Evolutionary conservation across 2,329 filamentous ascomycete species (phyloP).

Genomic region (Beauveria scarabaeidicola): DNA sequence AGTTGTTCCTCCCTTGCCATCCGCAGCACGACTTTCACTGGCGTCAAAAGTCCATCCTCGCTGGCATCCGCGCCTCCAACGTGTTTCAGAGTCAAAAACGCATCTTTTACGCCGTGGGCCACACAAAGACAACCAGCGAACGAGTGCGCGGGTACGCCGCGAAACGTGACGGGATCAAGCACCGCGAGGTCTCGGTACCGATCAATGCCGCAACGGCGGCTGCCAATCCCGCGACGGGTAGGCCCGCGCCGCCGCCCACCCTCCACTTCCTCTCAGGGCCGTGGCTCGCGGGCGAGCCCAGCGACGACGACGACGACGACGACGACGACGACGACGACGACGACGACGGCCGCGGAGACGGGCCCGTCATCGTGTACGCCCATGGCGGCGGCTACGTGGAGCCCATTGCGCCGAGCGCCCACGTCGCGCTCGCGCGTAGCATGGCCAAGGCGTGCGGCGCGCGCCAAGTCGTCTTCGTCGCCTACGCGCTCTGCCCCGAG

Average conservation of each 20-base stretch:
- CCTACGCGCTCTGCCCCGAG: constrained; percentile 18
- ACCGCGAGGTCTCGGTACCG: background rate
- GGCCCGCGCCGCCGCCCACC: background rate
- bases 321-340: background rate
- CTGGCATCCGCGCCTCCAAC: background rate
- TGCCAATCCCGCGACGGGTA: background rate
- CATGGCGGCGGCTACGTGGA: constrained; percentile 19
- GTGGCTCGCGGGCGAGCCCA: background rate
- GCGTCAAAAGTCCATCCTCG: constrained; percentile 8
- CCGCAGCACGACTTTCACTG: constrained; percentile 3
- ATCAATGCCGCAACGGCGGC: background rate
- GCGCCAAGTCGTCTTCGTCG: constrained; percentile 14
- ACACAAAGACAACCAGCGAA: background rate
- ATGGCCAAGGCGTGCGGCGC: constrained; percentile 12
- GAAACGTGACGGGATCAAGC: background rate
- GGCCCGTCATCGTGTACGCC: constrained; percentile 15
- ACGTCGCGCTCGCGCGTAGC: constrained; percentile 15
- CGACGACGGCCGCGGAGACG: background rate
- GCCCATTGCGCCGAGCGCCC: constrained; percentile 12
- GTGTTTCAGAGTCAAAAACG: background rate
- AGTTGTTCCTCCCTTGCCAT: background rate
- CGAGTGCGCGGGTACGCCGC: background rate
- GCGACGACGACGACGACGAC: background rate
- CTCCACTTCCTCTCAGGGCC: constrained; percentile 15
- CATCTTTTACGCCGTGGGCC: background rate